These are phyloP conservation scores for Niebla homalea DNA, from an alignment of 495 filamentous ascomycete genomes.

Conservation along the genomic window DNA sequence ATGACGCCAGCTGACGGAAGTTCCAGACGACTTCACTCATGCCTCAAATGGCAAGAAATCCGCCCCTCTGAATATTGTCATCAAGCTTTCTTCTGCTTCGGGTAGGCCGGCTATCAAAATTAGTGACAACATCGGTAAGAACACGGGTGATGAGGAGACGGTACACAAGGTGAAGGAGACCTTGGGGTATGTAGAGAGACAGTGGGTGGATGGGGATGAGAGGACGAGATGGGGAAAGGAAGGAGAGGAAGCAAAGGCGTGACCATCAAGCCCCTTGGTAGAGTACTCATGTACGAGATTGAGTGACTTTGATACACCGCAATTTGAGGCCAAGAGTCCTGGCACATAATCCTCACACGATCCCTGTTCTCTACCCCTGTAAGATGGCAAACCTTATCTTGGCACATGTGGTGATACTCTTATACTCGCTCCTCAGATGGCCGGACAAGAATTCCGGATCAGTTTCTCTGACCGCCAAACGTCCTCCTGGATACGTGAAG, in stretches of 20 bases:
- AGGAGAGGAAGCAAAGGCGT: not conserved
- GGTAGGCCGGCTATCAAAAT: slow-evolving; percentile 87
- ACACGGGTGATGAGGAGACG: slow-evolving; percentile 70
- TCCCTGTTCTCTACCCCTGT: not conserved
- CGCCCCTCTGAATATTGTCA: slow-evolving; percentile 91
- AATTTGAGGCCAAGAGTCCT: not conserved
- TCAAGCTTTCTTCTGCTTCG: slow-evolving; percentile 77
- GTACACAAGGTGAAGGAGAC: slow-evolving; percentile 72
- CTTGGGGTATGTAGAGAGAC: slow-evolving; percentile 73
- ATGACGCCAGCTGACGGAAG: slow-evolving; percentile 1
- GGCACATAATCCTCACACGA: not conserved
- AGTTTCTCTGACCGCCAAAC: no score
- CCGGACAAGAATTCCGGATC: no score
- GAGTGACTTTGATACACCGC: not conserved
- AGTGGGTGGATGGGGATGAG: slow-evolving; percentile 77
- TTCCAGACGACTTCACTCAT: slow-evolving; percentile 62
- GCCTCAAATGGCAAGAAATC: slow-evolving; percentile 62
- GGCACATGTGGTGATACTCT: no score
- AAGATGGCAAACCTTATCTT: no score
- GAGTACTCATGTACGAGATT: no score
- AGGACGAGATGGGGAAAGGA: slow-evolving; percentile 56
- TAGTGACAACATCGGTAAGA: slow-evolving; percentile 93
- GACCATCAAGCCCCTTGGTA: no score
- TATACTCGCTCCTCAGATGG: no score
- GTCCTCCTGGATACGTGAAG: no score